phyloP scores from a whole-genome alignment of 2,329 filamentous ascomycete species.

The Cercospora nicotianae region DNA sequence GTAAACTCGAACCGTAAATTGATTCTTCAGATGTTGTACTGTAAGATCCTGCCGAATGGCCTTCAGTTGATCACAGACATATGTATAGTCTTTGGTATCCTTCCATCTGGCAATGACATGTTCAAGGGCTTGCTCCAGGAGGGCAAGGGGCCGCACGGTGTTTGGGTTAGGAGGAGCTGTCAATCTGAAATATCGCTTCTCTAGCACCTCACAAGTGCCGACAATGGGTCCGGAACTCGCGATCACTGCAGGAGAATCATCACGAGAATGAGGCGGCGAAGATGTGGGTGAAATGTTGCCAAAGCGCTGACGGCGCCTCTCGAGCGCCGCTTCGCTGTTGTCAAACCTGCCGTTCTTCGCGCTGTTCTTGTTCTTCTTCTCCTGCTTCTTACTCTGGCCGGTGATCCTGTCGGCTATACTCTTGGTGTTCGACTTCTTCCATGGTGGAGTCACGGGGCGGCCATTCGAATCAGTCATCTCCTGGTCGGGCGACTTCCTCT shows the following conservation, averaged over 20 bases:
- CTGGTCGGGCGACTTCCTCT: constrained; percentile 75
- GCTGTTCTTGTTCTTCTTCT: constrained; percentile 41
- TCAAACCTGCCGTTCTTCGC: constrained; percentile 43
- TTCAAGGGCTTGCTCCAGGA: constrained; percentile 82
- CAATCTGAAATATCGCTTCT: constrained; percentile 93
- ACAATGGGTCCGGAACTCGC: constrained; percentile 68
- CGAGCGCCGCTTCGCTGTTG: constrained; percentile 72
- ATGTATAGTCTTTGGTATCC: constrained; percentile 88
- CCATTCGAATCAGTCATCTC: constrained; percentile 57
- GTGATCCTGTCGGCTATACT: constrained; percentile 74
- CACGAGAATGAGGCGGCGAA: constrained; percentile 48
- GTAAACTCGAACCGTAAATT: constrained; percentile 94
- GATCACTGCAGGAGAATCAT: constrained; percentile 51
- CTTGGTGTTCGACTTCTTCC: constrained; percentile 67
- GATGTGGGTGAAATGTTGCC: constrained; percentile 53
- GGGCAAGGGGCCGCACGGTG: constrained; percentile 77
- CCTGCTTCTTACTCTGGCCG: constrained; percentile 55
- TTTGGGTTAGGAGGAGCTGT: constrained; percentile 86
- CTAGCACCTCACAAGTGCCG: constrained; percentile 77
- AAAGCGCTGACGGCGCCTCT: constrained; percentile 88
- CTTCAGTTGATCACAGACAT: constrained; percentile 99
- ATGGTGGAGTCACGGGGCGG: constrained; percentile 60
- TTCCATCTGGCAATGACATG: constrained; percentile 93
- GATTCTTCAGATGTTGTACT: constrained; percentile 93
- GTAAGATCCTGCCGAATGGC: constrained; percentile 97